A percentile compares a stretch with the other conserved stretches of the same genome.
Conservation (phyloP, 495 filamentous ascomycete genomes). For the Hypomontagnella monticulosa region DNA sequence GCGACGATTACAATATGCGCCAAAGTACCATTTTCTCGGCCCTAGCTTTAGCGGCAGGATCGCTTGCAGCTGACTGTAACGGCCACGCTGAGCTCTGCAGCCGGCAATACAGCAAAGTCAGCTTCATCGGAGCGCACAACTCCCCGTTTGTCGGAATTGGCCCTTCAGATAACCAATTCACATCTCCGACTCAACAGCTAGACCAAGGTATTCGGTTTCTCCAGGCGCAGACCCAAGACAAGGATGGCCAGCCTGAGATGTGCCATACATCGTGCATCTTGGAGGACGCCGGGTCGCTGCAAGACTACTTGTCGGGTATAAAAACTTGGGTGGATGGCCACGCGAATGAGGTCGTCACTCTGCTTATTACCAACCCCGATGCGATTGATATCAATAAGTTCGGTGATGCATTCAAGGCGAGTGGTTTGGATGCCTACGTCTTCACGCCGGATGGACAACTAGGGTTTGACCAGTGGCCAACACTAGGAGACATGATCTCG, state of each 20-base stretch:
- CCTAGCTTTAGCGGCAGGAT: conserved; percentile 34
- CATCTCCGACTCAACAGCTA: conserved; percentile 72
- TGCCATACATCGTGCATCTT: conserved; percentile 76
- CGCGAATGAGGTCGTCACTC: conserved; percentile 81
- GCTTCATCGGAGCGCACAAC: conserved; percentile 80
- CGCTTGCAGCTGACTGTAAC: conserved; percentile 68
- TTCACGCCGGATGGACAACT: conserved; percentile 73
- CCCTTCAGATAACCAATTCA: conserved; percentile 74
- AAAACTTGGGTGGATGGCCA: conserved; percentile 73
- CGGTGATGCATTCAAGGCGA: conserved; percentile 64
- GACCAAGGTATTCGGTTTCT: conserved; percentile 84
- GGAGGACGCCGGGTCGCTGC: conserved; percentile 74
- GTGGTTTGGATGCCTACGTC: conserved; percentile 68
- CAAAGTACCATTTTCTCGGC: conserved; percentile 16
- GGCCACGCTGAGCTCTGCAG: conserved; percentile 75
- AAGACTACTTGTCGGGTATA: conserved; percentile 70
- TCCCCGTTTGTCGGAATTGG: conserved; percentile 73
- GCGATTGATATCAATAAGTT: conserved; percentile 68
- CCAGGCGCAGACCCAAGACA: conserved; percentile 76
- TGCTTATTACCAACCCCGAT: conserved; percentile 81
- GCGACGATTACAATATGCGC: conserved; percentile 32
- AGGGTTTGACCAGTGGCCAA: conserved; percentile 76
- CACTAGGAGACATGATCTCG: conserved; percentile 74
- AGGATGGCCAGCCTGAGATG: conserved; percentile 56
- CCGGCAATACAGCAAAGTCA: conserved; percentile 79